Percentiles rank a stretch among this genome's conserved stretches.
Evolutionary conservation across 768 basidiomycete species (phyloP).

Genomic region (Mycena chlorophos): DNA sequence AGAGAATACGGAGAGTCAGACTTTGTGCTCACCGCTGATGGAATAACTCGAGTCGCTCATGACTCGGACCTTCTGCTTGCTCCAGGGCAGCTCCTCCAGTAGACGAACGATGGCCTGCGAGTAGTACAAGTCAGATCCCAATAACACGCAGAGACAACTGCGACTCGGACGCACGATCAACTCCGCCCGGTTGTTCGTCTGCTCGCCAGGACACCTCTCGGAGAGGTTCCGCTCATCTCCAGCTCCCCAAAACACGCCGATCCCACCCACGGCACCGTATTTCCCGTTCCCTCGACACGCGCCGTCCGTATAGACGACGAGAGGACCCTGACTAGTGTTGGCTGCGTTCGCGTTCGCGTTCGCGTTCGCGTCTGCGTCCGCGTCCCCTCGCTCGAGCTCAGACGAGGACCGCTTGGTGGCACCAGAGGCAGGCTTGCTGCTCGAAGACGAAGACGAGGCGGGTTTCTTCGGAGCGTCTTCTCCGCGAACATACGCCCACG

Average conservation of each 20-base stretch:
- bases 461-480: conserved; percentile 12
- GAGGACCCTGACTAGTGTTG: not conserved
- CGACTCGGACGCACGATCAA: conserved; percentile 58
- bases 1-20: not conserved
- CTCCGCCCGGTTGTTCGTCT: conserved; percentile 90
- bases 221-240: conserved; percentile 71
- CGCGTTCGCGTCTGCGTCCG: no score
- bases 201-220: conserved; percentile 79
- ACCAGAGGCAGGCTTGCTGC: no score
- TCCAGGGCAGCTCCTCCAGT: conserved; percentile 68
- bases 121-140: not conserved
- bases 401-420: conserved; percentile 28
- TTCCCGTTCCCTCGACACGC: conserved; percentile 84
- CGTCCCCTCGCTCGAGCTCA: not conserved
- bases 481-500: conserved; percentile 51
- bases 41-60: conserved; percentile 86
- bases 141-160: not conserved
- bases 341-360: not conserved
- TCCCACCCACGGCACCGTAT: conserved; percentile 64
- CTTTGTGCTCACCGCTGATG: conserved; percentile 60
- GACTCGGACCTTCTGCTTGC: conserved; percentile 61
- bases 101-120: conserved; percentile 79
- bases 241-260: conserved; percentile 88
- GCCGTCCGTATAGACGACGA: conserved; percentile 82
- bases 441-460: not conserved